Percentiles rank a stretch among this genome's conserved stretches.
Evolutionary conservation across 441 rosid species (phyloP).

Genomic region (Melastoma candidum): DNA sequence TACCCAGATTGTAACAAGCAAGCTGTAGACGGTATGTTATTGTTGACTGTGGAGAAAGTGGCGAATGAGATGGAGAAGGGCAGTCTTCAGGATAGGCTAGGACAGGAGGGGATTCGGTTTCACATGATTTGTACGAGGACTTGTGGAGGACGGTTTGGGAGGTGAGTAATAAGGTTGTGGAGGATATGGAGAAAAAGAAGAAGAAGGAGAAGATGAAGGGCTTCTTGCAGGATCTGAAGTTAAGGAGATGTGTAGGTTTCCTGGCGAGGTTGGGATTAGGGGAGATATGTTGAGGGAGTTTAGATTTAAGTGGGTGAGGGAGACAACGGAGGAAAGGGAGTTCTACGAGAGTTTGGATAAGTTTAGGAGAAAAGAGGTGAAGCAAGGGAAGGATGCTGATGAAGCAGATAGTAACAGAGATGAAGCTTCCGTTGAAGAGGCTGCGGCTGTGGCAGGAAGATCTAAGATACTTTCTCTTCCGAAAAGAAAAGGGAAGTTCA

Average conservation of each 20-base stretch:
- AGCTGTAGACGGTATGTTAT: constrained; percentile 61
- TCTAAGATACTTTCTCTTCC: constrained; percentile 48
- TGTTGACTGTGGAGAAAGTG: constrained; percentile 57
- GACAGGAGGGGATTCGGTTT: constrained; percentile 21
- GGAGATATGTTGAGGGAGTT: constrained; percentile 86
- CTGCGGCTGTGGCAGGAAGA: constrained; percentile 25
- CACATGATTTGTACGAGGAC: constrained; percentile 65
- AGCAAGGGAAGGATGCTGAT: constrained; percentile 16
- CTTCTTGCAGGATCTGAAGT: constrained; percentile 62
- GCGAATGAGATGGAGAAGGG: constrained; percentile 63
- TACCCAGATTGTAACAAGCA: constrained; percentile 49
- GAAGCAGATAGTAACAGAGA: constrained; percentile 20
- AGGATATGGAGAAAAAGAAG: constrained; percentile 73
- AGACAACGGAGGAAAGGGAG: constrained; percentile 78
- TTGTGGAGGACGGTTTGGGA: constrained; percentile 76
- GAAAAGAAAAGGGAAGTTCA: constrained; percentile 73
- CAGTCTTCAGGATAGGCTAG: constrained; percentile 32
- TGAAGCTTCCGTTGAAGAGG: constrained; percentile 22
- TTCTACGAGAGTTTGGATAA: constrained; percentile 46
- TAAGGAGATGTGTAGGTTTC: constrained; percentile 77
- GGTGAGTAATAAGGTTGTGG: constrained; percentile 64
- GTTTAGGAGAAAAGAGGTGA: constrained; percentile 28
- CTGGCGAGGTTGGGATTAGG: constrained; percentile 81
- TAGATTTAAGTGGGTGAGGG: constrained; percentile 80
- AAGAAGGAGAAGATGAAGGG: constrained; percentile 76